Evolutionary conservation across 352 stramenopile species (phyloP).

Genomic region (Poterioochromonas sp.): DNA sequence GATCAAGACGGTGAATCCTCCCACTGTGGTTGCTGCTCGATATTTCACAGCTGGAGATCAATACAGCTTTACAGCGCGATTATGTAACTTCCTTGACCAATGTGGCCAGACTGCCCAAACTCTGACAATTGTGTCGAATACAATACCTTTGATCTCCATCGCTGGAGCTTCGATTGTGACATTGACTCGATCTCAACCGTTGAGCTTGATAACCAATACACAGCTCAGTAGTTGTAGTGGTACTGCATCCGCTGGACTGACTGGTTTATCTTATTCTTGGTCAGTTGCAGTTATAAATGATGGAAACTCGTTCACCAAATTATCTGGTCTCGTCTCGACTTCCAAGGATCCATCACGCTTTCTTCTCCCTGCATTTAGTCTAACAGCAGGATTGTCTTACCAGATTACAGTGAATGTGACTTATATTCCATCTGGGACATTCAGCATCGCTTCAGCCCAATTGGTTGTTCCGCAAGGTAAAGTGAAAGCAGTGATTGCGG

Average conservation of each 20-base stretch:
- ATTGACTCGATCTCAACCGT: not conserved
- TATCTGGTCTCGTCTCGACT: too few relatives aligned
- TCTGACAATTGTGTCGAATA: not conserved
- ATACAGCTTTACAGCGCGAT: not conserved
- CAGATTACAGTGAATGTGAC: not conserved
- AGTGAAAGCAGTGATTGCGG: not conserved
- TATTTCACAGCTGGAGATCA: not conserved
- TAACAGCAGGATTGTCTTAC: not conserved
- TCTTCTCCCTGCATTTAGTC: not conserved
- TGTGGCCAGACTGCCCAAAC: not conserved
- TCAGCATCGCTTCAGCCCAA: not conserved
- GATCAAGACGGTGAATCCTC: not conserved
- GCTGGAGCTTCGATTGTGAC: not conserved
- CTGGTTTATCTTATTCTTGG: too few relatives aligned
- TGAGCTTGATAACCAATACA: not conserved
- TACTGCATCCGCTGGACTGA: too few relatives aligned
- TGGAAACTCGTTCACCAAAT: too few relatives aligned
- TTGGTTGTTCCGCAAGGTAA: not conserved
- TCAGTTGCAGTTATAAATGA: too few relatives aligned
- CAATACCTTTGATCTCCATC: not conserved
- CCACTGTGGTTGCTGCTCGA: not conserved
- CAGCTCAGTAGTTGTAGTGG: not conserved
- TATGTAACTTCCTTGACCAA: constrained; percentile 28
- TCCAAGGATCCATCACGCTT: not conserved
- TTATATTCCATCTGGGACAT: not conserved